Evolutionary conservation across 768 basidiomycete genomes (phyloP), one percentile per base, ranked within the genome.

Genomic region (Cyclocybe aegerita): DNA sequence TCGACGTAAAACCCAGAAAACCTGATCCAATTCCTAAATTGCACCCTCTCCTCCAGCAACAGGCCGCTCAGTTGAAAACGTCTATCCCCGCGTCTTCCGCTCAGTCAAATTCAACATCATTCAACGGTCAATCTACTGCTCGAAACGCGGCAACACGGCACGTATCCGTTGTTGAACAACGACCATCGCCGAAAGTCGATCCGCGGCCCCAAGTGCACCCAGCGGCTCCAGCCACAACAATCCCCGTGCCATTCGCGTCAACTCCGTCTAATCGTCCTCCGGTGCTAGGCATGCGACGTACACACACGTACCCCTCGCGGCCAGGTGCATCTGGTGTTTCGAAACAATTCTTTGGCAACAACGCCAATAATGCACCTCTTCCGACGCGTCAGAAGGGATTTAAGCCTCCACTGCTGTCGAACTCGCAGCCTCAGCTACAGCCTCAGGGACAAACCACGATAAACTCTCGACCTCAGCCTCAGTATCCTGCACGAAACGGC

Each of bases 211-310:
- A 39, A 34, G 49, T 17, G 31, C 49, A 37, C 3, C 41, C 29
- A 23, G 11, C 29, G 35, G 35, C 44, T 17, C 51, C 44, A n/a
- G 39, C 48, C 9, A 54, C 55, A 38, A 49, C 57, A 9, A 55
- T 59, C 2, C 49, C 63, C 30, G 23, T 50, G 16, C 37, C 34
- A 1, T 33, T 49, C 36, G 44, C 52, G 17, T 48, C 48, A 48
- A 63, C 47, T 31, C 46, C 47, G 35, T 57, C 62, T 5, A 52
- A 58, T 6, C 65, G 65, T 9, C 70, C 68, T 0, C 73, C 70
- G 4, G 51, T 52, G 15, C 60, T 75, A 10, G 72, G 73, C 36
- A 75, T 75, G 72, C 69, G 71, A n/a, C 65, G 73, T 11, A 63
- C 63, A 1, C 60, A 61, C 44, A 65, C 66, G 1, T 50, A 55